Conservation (phyloP, 257 asterid species). For the Nicotiana tabacum region DNA sequence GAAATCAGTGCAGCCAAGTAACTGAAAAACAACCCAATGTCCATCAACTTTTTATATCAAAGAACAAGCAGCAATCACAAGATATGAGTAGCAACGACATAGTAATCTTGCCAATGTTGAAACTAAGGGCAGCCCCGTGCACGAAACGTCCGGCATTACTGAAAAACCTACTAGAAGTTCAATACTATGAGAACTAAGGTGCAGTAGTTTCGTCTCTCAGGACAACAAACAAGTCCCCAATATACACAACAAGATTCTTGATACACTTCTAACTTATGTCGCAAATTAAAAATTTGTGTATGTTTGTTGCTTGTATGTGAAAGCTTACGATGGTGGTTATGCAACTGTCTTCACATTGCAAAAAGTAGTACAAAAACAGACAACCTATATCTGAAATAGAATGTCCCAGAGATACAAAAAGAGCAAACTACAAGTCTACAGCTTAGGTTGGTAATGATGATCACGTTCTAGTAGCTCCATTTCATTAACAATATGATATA, state of each 20-base stretch:
- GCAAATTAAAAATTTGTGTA: not conserved
- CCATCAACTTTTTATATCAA: not conserved
- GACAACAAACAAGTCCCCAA: not conserved
- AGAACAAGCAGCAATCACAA: not conserved
- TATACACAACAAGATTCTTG: not conserved
- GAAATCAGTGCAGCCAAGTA: slow-evolving; percentile 88
- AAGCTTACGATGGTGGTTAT: not conserved
- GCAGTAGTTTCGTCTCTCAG: not conserved
- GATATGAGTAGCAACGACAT: not conserved
- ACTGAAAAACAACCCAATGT: slow-evolving; percentile 34
- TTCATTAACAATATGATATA: not conserved
- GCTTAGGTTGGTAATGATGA: not conserved
- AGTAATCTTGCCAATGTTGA: not conserved
- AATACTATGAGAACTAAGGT: not conserved
- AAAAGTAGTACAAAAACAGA: not conserved
- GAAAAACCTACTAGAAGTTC: not conserved
- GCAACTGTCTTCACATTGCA: not conserved
- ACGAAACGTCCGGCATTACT: not conserved
- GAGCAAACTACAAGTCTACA: not conserved
- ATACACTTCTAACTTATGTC: not conserved
- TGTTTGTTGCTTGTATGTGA: not conserved
- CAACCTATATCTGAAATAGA: not conserved
- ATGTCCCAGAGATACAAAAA: not conserved
- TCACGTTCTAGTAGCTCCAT: not conserved
- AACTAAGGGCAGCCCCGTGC: not conserved